Percentiles rank a stretch among this genome's conserved stretches.
phyloP scores from a whole-genome alignment of 192 early-diverging fungal species.

The Thoreauomyces humboldtii region DNA sequence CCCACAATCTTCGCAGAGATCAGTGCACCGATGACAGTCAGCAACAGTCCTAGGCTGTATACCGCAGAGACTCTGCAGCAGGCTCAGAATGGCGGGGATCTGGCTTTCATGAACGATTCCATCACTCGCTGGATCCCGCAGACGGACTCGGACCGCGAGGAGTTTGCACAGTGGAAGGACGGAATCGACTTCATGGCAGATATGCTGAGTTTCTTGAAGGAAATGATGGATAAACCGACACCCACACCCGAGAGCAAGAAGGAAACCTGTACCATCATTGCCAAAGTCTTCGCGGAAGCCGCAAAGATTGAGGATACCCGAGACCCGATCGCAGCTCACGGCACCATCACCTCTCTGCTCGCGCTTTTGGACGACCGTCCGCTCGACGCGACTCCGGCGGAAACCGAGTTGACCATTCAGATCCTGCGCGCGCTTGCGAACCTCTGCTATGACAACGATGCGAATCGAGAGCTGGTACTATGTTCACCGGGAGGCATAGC shows the following conservation, averaged over 20 bases:
- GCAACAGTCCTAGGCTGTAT: too few species aligned
- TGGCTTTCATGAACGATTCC: too few species aligned
- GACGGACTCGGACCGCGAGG: neutral
- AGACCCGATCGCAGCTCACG: conserved; percentile 8
- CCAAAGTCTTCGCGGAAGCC: conserved; percentile 26
- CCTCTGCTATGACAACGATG: conserved; percentile 50
- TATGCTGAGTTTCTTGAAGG: neutral
- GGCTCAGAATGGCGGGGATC: too few species aligned
- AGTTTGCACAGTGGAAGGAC: conserved; percentile 3
- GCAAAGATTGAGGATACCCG: conserved; percentile 30
- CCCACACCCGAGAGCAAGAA: neutral
- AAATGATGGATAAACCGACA: neutral
- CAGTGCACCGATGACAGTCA: too few species aligned
- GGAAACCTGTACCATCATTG: neutral
- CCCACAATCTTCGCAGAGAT: too few species aligned
- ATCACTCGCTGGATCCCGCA: too few species aligned
- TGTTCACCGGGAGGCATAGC: conserved; percentile 25
- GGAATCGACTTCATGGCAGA: neutral
- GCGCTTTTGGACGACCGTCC: neutral
- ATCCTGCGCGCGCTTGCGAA: conserved; percentile 46
- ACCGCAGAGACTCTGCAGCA: too few species aligned
- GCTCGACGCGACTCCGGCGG: neutral
- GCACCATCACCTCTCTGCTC: conserved; percentile 9
- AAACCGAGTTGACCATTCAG: conserved; percentile 28
- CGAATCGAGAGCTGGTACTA: conserved; percentile 38